phyloP scores from a whole-genome alignment of 805 yeast species.

The Starmerella tilneyi region DNA sequence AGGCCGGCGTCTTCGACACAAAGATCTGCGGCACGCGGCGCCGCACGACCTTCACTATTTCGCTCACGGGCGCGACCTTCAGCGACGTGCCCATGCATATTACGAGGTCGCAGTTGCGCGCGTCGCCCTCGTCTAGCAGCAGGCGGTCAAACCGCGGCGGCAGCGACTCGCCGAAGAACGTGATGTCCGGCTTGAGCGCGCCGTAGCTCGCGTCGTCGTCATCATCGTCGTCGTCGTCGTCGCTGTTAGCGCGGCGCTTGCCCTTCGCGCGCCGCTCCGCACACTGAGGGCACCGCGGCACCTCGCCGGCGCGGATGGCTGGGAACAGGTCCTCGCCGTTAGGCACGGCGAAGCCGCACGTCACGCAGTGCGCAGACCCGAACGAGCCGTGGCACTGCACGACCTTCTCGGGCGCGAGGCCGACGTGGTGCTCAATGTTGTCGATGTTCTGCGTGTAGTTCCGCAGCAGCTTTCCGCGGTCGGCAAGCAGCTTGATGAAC shows the following conservation, averaged over 20 bases:
- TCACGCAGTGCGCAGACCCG: conserved; percentile 73
- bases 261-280: conserved; percentile 3
- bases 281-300: conserved; percentile 69
- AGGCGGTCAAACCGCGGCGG: conserved; percentile 58
- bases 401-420: conserved; percentile 52
- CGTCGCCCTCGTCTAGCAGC: conserved; percentile 41
- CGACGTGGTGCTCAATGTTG: conserved; percentile 73
- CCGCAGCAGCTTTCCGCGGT: conserved; percentile 63
- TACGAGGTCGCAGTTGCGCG: conserved; percentile 60
- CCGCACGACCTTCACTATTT: conserved; percentile 65
- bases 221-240: conserved; percentile 31
- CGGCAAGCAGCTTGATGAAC: conserved; percentile 63
- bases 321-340: conserved; percentile 53
- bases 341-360: conserved; percentile 55
- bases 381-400: conserved; percentile 92
- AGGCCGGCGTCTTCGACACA: conserved; percentile 65
- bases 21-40: conserved; percentile 71
- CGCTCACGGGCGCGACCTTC: conserved; percentile 86
- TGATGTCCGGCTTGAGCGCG: conserved; percentile 84
- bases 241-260: conserved; percentile 23
- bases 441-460: conserved; percentile 90
- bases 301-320: conserved; percentile 45
- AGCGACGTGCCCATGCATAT: conserved; percentile 84
- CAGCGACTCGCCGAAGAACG: conserved; percentile 79
- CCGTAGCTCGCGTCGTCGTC: conserved; percentile 44